These are phyloP conservation scores for Linnemannia hyalina DNA, from an alignment of 192 early-diverging fungal species.

Conservation along the genomic window DNA sequence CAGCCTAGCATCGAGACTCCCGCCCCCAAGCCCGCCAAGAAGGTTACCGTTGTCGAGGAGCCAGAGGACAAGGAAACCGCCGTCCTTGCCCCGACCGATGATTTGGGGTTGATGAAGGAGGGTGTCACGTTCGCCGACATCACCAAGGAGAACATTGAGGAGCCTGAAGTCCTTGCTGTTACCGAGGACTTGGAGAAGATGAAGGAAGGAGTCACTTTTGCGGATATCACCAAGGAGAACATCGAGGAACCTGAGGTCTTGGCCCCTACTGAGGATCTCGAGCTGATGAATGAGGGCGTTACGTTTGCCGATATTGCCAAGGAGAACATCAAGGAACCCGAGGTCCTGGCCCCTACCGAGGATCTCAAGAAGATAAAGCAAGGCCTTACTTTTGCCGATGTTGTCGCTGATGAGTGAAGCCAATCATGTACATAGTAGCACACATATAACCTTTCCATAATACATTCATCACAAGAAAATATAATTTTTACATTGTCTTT, in stretches of 20 bases:
- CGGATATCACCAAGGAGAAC: not conserved
- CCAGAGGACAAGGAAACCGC: not conserved
- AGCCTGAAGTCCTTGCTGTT: slow-evolving; percentile 14
- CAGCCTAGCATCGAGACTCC: not conserved
- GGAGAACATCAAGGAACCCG: not conserved
- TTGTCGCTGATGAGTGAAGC: slow-evolving; percentile 10
- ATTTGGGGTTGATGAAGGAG: slow-evolving; percentile 36
- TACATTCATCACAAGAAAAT: not conserved
- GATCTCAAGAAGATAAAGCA: slow-evolving; percentile 27
- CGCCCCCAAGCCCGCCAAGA: not conserved
- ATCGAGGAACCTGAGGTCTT: slow-evolving; percentile 23
- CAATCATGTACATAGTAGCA: not conserved
- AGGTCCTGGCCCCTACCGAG: slow-evolving; percentile 21
- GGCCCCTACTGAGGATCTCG: slow-evolving; percentile 31
- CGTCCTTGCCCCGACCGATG: slow-evolving; percentile 23
- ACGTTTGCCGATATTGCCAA: slow-evolving; percentile 16
- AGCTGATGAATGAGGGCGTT: slow-evolving; percentile 37
- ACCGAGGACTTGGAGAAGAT: slow-evolving; percentile 25
- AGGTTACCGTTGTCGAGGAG: not conserved
- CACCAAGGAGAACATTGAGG: not conserved
- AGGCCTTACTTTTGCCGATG: slow-evolving; percentile 17
- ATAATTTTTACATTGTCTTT: not conserved
- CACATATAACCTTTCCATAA: not conserved
- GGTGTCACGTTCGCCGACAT: slow-evolving; percentile 31
- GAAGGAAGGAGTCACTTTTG: slow-evolving; percentile 25